A percentile compares a stretch with the other conserved stretches of the same genome.
phyloP scores from a whole-genome alignment of 108 stramenopile genomes.

The Skeletonema grethae region DNA sequence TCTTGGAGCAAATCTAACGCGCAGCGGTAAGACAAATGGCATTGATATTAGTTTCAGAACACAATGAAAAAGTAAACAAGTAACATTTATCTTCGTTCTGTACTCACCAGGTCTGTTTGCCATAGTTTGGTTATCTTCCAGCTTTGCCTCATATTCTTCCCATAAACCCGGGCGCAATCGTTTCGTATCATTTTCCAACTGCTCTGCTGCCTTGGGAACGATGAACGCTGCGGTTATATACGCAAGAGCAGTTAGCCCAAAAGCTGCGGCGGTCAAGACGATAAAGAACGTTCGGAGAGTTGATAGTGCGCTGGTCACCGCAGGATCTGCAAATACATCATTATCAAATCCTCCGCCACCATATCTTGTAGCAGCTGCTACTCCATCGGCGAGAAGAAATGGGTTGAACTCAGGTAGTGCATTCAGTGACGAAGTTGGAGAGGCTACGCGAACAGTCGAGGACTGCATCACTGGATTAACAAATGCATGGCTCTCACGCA shows the following conservation, averaged over 20 bases:
- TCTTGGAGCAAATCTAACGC: slow-evolving; percentile 31
- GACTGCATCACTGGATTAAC: slow-evolving; percentile 12
- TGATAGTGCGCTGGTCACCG: slow-evolving; percentile 22
- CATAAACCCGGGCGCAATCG: slow-evolving; percentile 34
- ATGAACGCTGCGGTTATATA: slow-evolving; percentile 36
- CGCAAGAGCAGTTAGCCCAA: slow-evolving; percentile 35
- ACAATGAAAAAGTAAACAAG: neutral
- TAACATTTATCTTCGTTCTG: neutral
- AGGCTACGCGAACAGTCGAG: neutral
- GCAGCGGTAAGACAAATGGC: neutral
- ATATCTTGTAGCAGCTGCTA: slow-evolving; percentile 33
- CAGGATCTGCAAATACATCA: slow-evolving; percentile 8
- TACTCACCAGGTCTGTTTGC: slow-evolving; percentile 23
- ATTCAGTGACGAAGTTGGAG: neutral
- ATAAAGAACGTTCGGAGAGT: slow-evolving; percentile 43
- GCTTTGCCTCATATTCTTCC: slow-evolving; percentile 41
- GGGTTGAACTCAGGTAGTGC: slow-evolving; percentile 15
- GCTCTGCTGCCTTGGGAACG: slow-evolving; percentile 41
- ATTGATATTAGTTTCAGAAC: neutral
- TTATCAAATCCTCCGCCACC: neutral
- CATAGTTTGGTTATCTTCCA: slow-evolving; percentile 31
- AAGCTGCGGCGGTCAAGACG: slow-evolving; percentile 35
- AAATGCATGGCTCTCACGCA: slow-evolving; percentile 15
- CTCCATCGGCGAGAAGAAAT: slow-evolving; percentile 33
- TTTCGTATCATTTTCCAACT: slow-evolving; percentile 40